A percentile compares a stretch with the other conserved stretches of the same genome.
Evolutionary conservation across 805 yeast species (phyloP).

Genomic region (Pichia exigua): DNA sequence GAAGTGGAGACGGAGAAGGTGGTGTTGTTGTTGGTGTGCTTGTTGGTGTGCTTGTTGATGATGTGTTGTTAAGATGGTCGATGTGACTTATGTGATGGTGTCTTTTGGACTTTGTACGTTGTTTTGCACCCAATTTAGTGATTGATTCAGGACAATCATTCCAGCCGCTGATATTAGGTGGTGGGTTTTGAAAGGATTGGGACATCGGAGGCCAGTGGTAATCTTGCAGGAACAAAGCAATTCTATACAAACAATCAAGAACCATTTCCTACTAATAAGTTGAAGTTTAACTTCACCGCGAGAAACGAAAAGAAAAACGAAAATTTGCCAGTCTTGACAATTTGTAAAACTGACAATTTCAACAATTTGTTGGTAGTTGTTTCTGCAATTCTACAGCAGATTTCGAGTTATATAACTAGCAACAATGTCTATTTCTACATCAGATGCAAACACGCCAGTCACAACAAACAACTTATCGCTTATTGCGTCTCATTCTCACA

Average conservation of each 20-base stretch:
- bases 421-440: slow-evolving; percentile 12
- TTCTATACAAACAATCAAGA: background rate
- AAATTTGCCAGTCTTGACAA: background rate
- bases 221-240: too few species aligned
- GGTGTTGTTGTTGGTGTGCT: slow-evolving; percentile 4
- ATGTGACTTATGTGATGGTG: slow-evolving; percentile 5
- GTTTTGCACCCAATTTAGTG: slow-evolving; percentile 5
- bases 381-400: background rate
- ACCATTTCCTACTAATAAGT: too few species aligned
- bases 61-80: background rate
- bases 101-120: background rate
- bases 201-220: background rate
- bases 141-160: slow-evolving; percentile 46
- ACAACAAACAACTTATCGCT: slow-evolving; percentile 18
- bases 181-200: background rate
- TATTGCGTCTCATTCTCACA: slow-evolving; percentile 90
- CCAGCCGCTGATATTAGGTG: slow-evolving; percentile 39
- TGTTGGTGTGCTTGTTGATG: background rate
- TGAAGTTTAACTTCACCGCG: background rate
- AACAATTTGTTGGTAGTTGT: background rate
- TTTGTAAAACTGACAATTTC: background rate
- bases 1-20: background rate
- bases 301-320: background rate
- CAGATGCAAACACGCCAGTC: background rate
- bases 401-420: background rate